Evolutionary conservation across 2,329 filamentous ascomycete species (phyloP).

Genomic region (Orbilia javanica): DNA sequence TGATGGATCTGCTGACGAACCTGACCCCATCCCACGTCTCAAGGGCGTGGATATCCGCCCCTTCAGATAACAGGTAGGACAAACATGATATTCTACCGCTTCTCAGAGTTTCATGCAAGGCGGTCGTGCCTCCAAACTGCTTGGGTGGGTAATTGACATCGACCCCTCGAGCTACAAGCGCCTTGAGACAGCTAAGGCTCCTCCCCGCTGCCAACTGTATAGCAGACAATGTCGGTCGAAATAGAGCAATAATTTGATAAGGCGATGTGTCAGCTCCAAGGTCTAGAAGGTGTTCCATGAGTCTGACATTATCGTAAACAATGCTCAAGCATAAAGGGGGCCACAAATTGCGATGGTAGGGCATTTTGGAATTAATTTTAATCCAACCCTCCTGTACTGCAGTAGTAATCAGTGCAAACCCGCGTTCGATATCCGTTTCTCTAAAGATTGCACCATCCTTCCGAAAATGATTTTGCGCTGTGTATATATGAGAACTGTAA

Average conservation of each 20-base stretch:
- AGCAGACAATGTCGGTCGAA: background rate
- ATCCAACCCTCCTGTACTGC: background rate
- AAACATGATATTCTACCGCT: background rate
- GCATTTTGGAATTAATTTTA: background rate
- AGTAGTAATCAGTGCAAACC: background rate
- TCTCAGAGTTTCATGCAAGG: background rate
- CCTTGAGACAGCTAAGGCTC: background rate
- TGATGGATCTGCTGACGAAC: no score
- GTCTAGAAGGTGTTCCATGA: constrained; percentile 8
- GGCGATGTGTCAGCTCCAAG: background rate
- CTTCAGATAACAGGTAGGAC: background rate
- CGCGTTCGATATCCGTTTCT: background rate
- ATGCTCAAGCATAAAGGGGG: background rate
- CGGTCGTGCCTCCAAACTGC: background rate
- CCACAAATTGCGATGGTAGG: background rate
- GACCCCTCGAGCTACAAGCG: background rate
- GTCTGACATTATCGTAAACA: background rate
- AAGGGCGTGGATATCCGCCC: constrained; percentile 8
- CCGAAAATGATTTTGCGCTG: no score
- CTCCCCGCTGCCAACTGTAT: constrained; percentile 5
- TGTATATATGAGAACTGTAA: no score
- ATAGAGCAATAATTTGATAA: background rate
- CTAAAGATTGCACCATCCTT: no score
- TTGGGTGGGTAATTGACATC: constrained; percentile 1
- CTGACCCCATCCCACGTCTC: no score